Base-by-base conservation (phyloP, 2,329 filamentous ascomycete species). In the Aspergillus neoniger region DNA sequence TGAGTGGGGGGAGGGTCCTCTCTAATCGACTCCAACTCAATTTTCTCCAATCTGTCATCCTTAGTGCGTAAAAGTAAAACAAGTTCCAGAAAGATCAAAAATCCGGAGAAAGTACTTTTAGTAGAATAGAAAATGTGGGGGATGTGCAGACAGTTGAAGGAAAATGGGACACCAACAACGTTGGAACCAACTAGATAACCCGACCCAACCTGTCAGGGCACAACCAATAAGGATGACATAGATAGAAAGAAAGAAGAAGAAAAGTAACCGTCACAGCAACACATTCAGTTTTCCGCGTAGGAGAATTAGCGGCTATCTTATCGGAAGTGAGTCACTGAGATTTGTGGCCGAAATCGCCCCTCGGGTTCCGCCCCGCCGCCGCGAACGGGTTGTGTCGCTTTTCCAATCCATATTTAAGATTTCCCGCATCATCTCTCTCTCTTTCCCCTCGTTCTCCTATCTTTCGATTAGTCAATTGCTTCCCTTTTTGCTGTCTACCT, bases 261-360 rank as follows among this genome's bases (percentile, higher is more conserved):
- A 36, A 36, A 14, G 32, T 36, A 36, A 36, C 32, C 32, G 32
- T 36, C 10, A 12, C 32, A 36, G 32, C 25, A 7, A 28, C 12
- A 14, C 21, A 5, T 36, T 36, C 32, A 36, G 32, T 36, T 36
- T 32, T 36, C 32, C 12, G 32, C 12, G 32, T 36, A 36, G 10
- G 32, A 36, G 6, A 12, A 14, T 36, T 39, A 47, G 41, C 32
- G 51, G 58, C 67, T 70, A 71, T 71, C 69, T 71, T 71, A 71
- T 71, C 69, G 67, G 55, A 59, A 62, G 60, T 71, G 67, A 71
- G 63, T 70, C 68, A 66, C 61, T 57, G 52, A 53, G 61, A 59
- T 66, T 63, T 67, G 63, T 58, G 62, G 64, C 68, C 68, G 68
- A 70, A 65, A 65, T 70, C 68, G 68, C 66, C 67, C 65, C 65